Evolutionary conservation across 2,329 filamentous ascomycete genomes (phyloP).

Genomic region (Monosporascus sp.): DNA sequence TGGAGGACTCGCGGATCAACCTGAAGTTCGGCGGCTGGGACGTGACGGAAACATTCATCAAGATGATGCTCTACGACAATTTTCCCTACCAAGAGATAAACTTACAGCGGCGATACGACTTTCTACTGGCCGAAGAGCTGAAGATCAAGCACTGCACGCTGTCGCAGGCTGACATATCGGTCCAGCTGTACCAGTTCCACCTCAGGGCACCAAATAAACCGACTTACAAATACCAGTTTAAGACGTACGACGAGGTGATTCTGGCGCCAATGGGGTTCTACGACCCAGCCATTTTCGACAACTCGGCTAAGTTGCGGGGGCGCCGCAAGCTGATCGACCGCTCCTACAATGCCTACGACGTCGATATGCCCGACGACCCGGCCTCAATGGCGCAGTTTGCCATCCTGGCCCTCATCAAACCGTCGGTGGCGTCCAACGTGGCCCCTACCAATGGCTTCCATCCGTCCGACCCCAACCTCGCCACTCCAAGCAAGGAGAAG

Average conservation of each 20-base stretch:
- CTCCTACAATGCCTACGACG: slow-evolving; percentile 91
- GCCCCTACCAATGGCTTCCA: slow-evolving; percentile 36
- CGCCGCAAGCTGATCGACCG: slow-evolving; percentile 78
- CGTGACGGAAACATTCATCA: slow-evolving; percentile 89
- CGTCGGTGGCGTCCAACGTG: slow-evolving; percentile 44
- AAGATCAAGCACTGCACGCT: slow-evolving; percentile 92
- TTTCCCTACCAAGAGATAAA: slow-evolving; percentile 97
- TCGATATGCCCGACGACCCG: slow-evolving; percentile 81
- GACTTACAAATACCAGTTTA: slow-evolving; percentile 90
- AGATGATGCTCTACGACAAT: slow-evolving; percentile 96
- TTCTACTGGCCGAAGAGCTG: slow-evolving; percentile 87
- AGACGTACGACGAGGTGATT: slow-evolving; percentile 94
- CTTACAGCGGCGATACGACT: slow-evolving; percentile 83
- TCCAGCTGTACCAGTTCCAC: slow-evolving; percentile 86
- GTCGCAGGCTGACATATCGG: slow-evolving; percentile 82
- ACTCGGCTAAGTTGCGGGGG: slow-evolving; percentile 70
- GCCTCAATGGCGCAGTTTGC: slow-evolving; percentile 76
- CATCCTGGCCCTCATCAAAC: slow-evolving; percentile 55
- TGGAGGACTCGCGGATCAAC: slow-evolving; percentile 93
- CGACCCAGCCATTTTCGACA: slow-evolving; percentile 81
- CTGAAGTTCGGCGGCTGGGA: slow-evolving; percentile 91
- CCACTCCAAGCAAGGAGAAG: slow-evolving; percentile 59
- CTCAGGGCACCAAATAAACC: slow-evolving; percentile 82
- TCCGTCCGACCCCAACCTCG: slow-evolving; percentile 40
- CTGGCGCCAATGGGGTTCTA: slow-evolving; percentile 95